Evolutionary conservation across 495 filamentous ascomycete species (phyloP), one percentile per base, ranked within the genome.

Genomic region (Hypoxylon crocopeplum): DNA sequence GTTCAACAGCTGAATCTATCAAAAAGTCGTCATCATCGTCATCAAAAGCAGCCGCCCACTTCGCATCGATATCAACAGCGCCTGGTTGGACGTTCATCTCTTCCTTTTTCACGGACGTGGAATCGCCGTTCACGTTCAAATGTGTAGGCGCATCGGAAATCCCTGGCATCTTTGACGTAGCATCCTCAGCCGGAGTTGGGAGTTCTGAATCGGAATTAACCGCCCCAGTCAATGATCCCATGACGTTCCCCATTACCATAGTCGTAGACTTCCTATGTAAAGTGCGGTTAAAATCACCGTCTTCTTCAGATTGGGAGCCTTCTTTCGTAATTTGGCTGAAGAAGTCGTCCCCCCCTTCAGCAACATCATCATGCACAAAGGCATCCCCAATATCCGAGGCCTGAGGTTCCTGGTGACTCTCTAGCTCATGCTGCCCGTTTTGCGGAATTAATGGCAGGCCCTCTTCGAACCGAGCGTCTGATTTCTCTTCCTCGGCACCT

Each of bases 41-140:
- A 61, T 94, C 88, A 61, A 97, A 79, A 54, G 89, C 89, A 36
- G 86, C 90, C 62, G 91, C 79, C 94, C 94, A 97, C 59, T 87
- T 84, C 1, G 88, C 89, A 39, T 88, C 87, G 5, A 94, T 72
- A 61, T 94, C 88, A 22, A 11, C 13, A 5, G 44, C 2, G 19
- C 50, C 51, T 24, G 52, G 50, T 37, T 59, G 33, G 12, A 50
- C 38, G 11, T 44, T 37, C 2, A 37, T 27, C 16, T 40, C 71
- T 27, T 64, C 55, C 22, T 71, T 64, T 36, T 51, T 32, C 15
- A 3, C 15, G 19, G 57, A 6, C 62, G 75, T 73, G 11, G 70
- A 69, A 32, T 68, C 66, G 17, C 68, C 70, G 19, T 59, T 60
- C 2, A 66, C 56, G 5, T 24, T 11, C n/a, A 50, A 42, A 7